Percentiles rank a stretch among this genome's conserved stretches.
These are phyloP conservation scores for Monilinia laxa DNA, from an alignment of 2,329 filamentous ascomycete genomes.

Conservation along the genomic window DNA sequence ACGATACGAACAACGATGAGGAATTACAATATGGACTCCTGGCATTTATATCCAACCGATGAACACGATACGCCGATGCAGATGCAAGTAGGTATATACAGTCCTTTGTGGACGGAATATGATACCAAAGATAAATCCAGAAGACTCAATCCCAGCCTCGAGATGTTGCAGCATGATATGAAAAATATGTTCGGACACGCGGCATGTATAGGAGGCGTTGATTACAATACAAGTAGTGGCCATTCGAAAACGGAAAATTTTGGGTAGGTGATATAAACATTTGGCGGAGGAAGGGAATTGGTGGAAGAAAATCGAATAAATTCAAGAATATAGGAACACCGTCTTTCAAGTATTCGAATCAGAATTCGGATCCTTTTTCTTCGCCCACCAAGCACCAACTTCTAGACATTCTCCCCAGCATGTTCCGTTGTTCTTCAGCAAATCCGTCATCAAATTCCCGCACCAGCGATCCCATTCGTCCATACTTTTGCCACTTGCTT, in stretches of 20 bases:
- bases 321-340: background rate
- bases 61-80: slow-evolving; percentile 4
- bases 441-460: slow-evolving; percentile 79
- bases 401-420: slow-evolving; percentile 83
- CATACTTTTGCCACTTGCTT: slow-evolving; percentile 80
- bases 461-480: slow-evolving; percentile 94
- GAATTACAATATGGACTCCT: background rate
- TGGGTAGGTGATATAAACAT: slow-evolving; percentile 1
- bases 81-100: slow-evolving; percentile 3
- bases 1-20: slow-evolving; percentile 56
- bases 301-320: background rate
- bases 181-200: background rate
- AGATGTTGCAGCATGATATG: background rate
- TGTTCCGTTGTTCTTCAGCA: slow-evolving; percentile 76
- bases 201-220: background rate
- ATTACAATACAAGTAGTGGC: background rate
- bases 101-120: background rate
- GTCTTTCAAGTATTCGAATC: slow-evolving; percentile 13
- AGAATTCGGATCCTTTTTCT: slow-evolving; percentile 67
- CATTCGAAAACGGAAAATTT: background rate
- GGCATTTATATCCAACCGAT: background rate
- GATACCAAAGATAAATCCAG: background rate
- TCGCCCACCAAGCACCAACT: slow-evolving; percentile 85
- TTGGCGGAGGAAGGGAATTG: background rate
- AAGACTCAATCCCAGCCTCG: background rate